Base-by-base conservation (phyloP, 768 basidiomycete genomes). In the Tylopilus rubrobrunneus region DNA sequence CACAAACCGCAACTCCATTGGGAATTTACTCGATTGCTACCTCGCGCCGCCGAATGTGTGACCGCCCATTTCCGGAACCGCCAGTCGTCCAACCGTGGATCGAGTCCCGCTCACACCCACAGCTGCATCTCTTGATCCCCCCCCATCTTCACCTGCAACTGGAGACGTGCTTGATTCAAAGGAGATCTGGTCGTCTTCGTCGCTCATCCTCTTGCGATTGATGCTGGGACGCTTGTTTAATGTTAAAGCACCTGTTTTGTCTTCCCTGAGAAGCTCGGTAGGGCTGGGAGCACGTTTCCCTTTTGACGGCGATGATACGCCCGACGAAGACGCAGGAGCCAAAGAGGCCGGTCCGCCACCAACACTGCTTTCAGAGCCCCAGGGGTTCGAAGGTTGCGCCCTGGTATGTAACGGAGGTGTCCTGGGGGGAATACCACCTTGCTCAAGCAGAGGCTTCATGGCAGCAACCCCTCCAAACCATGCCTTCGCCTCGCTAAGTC, bases 221-320 rank as follows among this genome's bases (percentile, higher is more conserved):
- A 85, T 72, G 56, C 85, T 89, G 33, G 85, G 86, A 37, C 86
- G 78, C 68, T 89, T 89, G 28, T 80, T 77, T 52, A 81, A 71
- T 50, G 78, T 71, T 48, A 77, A 66, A 33, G 79, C 80, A 4
- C 85, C 86, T 40, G 73, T 75, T 60, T 73, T 78, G 51, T 81
- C 81, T 69, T 87, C 81, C 65, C 79, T 84, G 51, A 73, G 68
- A 49, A 86, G 70, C 69, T 89, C 87, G 11, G 85, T 86, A 39
- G 88, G 87, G 59, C 86, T 88, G 31, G 84, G 82, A 2, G 78
- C 78, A 21, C 88, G 79, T 68, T 89, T 89, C 44, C 80, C 78
- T 45, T 74, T 77, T 4, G 74, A 71, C 31, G 73, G 73, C 11
- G 74, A 68, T 29, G 62, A 61, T 36, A 56, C 50, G 25, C 52